phyloP scores from a whole-genome alignment of 2,329 filamentous ascomycete species.

The Colletotrichum sp. region DNA sequence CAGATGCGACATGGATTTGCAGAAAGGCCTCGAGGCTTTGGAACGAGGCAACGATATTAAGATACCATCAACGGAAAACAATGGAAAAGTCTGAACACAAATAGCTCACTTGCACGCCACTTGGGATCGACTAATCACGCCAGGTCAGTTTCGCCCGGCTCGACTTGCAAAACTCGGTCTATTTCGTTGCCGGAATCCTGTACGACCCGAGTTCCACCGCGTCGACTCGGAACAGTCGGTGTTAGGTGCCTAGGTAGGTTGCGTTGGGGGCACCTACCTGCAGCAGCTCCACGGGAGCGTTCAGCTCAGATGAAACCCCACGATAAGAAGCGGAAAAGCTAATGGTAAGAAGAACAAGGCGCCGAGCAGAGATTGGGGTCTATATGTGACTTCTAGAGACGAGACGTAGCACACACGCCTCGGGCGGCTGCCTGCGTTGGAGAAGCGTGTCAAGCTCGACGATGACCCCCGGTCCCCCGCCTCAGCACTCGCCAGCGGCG shows the following conservation, averaged over 20 bases:
- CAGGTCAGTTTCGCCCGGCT: neutral
- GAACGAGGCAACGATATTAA: conserved; percentile 8
- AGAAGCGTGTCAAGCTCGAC: conserved; percentile 14
- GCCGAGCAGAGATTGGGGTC: neutral
- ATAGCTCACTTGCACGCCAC: neutral
- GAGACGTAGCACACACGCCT: neutral
- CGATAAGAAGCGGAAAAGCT: neutral
- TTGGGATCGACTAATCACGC: neutral
- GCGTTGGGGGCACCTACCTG: neutral
- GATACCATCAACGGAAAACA: conserved; percentile 21
- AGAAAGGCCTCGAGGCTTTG: neutral
- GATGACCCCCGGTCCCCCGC: neutral
- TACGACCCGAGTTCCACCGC: neutral
- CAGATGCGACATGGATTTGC: neutral
- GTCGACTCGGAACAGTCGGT: neutral
- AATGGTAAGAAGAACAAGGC: neutral
- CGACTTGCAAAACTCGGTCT: neutral
- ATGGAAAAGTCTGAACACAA: conserved; percentile 3
- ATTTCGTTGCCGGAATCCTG: neutral
- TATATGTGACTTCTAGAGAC: conserved; percentile 6
- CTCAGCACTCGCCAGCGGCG: neutral
- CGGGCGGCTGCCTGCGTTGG: conserved; percentile 3
- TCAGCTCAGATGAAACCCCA: neutral
- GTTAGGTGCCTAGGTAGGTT: neutral
- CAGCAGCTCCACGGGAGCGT: neutral